Percentiles rank a stretch among this genome's conserved stretches.
Evolutionary conservation across 371 early-diverging fungal genomes (phyloP).

Genomic region (Conidiobolus incongruus): DNA sequence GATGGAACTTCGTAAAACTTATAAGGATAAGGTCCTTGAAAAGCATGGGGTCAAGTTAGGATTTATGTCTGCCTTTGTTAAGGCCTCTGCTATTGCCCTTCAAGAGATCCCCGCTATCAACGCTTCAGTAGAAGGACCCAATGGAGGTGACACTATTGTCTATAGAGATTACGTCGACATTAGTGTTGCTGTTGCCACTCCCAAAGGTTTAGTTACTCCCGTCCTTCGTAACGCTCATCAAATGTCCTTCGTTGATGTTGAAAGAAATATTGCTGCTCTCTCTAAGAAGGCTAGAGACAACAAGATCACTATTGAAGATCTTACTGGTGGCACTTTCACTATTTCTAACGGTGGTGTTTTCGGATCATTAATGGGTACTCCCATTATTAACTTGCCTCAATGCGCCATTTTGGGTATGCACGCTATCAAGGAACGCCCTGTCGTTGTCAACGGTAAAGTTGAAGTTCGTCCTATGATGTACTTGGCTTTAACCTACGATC

Average conservation of each 20-base stretch:
- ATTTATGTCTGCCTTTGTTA: constrained; percentile 93
- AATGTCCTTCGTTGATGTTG: constrained; percentile 68
- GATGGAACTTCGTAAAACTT: constrained; percentile 66
- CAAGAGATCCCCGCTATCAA: constrained; percentile 82
- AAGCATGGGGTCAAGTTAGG: constrained; percentile 91
- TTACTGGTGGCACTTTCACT: constrained; percentile 96
- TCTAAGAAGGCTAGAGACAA: constrained; percentile 67
- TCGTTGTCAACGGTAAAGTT: constrained; percentile 82
- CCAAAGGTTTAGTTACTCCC: constrained; percentile 95
- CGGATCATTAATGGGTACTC: constrained; percentile 90
- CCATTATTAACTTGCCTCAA: constrained; percentile 95
- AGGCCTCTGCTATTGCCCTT: constrained; percentile 66
- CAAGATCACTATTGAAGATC: constrained; percentile 86
- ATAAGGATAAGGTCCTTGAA: constrained; percentile 86
- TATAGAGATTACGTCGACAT: constrained; percentile 89
- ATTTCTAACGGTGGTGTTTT: constrained; percentile 96
- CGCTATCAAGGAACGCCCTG: constrained; percentile 85
- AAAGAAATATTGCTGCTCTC: constrained; percentile 70
- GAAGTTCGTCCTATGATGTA: constrained; percentile 98
- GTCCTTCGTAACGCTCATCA: constrained; percentile 79
- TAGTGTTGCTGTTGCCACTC: constrained; percentile 91
- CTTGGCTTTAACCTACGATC: constrained; percentile 92
- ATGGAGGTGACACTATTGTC: constrained; percentile 46
- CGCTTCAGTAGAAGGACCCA: constrained; percentile 63
- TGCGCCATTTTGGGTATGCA: constrained; percentile 96